Percentiles rank a stretch among this genome's conserved stretches.
phyloP scores from a whole-genome alignment of 192 early-diverging fungal species.

The Phlyctochytrium arcticum region DNA sequence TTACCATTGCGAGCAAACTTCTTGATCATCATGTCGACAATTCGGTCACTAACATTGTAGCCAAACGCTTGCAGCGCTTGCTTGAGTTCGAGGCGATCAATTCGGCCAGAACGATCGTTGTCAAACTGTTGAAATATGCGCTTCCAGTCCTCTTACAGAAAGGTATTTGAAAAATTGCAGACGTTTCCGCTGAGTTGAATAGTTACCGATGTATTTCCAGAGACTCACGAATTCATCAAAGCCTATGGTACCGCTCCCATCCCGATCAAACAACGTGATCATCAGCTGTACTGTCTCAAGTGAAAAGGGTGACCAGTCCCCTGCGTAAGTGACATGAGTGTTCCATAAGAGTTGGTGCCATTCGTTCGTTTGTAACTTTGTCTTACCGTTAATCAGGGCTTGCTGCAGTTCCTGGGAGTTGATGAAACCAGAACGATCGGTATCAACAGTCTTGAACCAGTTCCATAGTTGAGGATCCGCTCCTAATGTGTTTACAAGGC shows the following conservation, averaged over 20 bases:
- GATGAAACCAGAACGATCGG: conserved; percentile 6
- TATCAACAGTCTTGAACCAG: conserved; percentile 17
- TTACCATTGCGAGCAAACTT: conserved; percentile 24
- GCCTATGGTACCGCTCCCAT: conserved; percentile 13
- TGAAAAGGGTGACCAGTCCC: conserved; percentile 25
- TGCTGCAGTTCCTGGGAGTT: conserved; percentile 12
- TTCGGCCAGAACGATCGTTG: conserved; percentile 9
- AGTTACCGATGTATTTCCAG: conserved; percentile 23
- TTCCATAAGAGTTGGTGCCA: too few relatives aligned
- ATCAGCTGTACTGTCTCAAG: conserved; percentile 26
- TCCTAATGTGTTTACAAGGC: too few relatives aligned
- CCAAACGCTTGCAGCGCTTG: conserved; percentile 18
- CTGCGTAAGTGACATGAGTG: too few relatives aligned
- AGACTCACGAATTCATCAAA: conserved; percentile 18
- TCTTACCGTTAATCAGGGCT: conserved; percentile 22
- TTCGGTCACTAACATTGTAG: conserved; percentile 4
- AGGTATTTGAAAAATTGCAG: too few relatives aligned
- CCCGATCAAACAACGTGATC: conserved; percentile 22
- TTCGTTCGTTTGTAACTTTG: too few relatives aligned
- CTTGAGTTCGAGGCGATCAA: conserved; percentile 16
- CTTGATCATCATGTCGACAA: conserved; percentile 9
- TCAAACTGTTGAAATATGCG: conserved; percentile 26
- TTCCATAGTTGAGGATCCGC: conserved; percentile 18
- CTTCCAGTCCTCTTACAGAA: conserved; percentile 30
- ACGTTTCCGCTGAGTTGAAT: too few relatives aligned